Evolutionary conservation across 106 monocot genomes (phyloP).

Genomic region (Phalaenopsis aphrodite): DNA sequence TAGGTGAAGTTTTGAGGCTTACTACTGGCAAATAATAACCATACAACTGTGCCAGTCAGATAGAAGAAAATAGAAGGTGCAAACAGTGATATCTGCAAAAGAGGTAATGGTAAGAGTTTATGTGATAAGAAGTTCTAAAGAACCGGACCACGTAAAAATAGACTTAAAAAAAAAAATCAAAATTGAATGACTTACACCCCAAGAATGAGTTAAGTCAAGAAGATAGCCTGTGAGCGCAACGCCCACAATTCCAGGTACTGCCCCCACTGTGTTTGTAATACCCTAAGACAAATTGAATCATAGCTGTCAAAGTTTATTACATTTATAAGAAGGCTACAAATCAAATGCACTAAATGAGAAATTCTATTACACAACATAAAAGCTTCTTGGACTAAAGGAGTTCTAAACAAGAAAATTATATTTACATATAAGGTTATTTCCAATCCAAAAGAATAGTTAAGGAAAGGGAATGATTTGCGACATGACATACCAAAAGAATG

Average conservation of each 20-base stretch:
- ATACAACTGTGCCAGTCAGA: conserved; percentile 79
- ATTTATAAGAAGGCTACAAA: too few relatives aligned
- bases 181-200: conserved; percentile 66
- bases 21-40: conserved; percentile 88
- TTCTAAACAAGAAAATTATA: too few relatives aligned
- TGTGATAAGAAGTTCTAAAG: not conserved
- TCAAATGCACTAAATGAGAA: too few relatives aligned
- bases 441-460: too few relatives aligned
- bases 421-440: too few relatives aligned
- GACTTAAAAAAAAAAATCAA: not conserved
- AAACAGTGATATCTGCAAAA: conserved; percentile 77
- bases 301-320: not conserved
- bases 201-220: conserved; percentile 95
- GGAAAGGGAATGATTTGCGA: not conserved
- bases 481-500: conserved; percentile 63
- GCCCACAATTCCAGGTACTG: conserved; percentile 91
- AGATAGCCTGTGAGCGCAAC: conserved; percentile 82
- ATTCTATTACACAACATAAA: too few relatives aligned
- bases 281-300: conserved; percentile 34
- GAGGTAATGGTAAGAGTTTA: not conserved
- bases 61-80: conserved; percentile 96
- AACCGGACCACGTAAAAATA: not conserved
- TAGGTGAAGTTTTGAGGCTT: conserved; percentile 73
- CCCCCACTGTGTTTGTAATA: conserved; percentile 90
- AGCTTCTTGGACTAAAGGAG: too few relatives aligned